phyloP scores from a whole-genome alignment of 1,284 basidiomycete species.

The Irpex lacteus region DNA sequence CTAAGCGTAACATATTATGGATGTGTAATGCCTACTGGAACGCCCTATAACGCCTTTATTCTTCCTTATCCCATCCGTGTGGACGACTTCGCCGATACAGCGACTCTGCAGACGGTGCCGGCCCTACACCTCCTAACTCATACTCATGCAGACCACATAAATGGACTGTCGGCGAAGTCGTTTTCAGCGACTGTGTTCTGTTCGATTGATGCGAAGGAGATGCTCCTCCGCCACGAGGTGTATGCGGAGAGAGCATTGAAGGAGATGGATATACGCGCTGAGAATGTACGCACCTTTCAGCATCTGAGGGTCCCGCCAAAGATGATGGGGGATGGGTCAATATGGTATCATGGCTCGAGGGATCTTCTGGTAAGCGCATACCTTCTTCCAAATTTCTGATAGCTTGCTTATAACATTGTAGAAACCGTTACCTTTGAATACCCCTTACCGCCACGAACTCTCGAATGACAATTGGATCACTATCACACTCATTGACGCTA shows the following conservation, averaged over 20 bases:
- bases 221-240: constrained; percentile 75
- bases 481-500: constrained; percentile 86
- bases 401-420: constrained; percentile 18
- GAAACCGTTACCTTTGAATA: constrained; percentile 54
- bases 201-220: constrained; percentile 78
- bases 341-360: constrained; percentile 48
- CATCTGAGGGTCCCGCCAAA: constrained; percentile 63
- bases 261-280: constrained; percentile 49
- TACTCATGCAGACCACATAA: constrained; percentile 81
- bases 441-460: constrained; percentile 63
- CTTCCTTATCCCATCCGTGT: constrained; percentile 76
- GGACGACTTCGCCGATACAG: constrained; percentile 63
- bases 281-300: constrained; percentile 58
- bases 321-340: constrained; percentile 42
- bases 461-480: constrained; percentile 56
- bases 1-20: not conserved
- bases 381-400: not conserved
- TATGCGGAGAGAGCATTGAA: constrained; percentile 59
- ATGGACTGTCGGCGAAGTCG: constrained; percentile 64
- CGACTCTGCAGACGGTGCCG: constrained; percentile 41
- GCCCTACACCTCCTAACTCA: constrained; percentile 77
- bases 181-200: constrained; percentile 72
- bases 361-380: constrained; percentile 60
- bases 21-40: constrained; percentile 61
- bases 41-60: constrained; percentile 65